Conservation (phyloP, 768 basidiomycete genomes). For the Strobilomyces dryophilus region DNA sequence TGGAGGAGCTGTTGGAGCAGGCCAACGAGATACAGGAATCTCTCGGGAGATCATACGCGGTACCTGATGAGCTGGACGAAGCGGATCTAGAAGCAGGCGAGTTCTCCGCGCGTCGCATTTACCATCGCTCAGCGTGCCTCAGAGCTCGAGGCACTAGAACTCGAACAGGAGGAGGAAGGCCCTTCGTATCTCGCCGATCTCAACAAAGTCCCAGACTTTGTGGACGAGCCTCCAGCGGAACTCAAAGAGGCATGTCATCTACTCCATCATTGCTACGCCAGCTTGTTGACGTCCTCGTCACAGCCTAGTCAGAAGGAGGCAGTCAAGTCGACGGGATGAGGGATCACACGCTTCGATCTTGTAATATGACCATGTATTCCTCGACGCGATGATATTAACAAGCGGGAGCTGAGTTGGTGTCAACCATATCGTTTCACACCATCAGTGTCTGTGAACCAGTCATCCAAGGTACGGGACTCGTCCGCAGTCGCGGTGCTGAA, state of each 20-base stretch:
- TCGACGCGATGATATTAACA: slow-evolving; percentile 3
- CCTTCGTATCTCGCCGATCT: slow-evolving; percentile 84
- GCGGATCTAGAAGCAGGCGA: slow-evolving; percentile 93
- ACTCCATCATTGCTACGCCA: neutral
- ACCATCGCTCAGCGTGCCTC: slow-evolving; percentile 5
- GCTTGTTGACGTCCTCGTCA: neutral
- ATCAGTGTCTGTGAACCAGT: slow-evolving; percentile 70
- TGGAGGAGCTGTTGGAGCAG: slow-evolving; percentile 96
- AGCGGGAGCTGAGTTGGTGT: slow-evolving; percentile 8
- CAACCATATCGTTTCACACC: slow-evolving; percentile 64
- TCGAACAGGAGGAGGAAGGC: slow-evolving; percentile 90
- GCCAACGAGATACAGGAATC: slow-evolving; percentile 98
- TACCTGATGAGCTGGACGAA: slow-evolving; percentile 97
- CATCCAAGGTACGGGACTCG: slow-evolving; percentile 56
- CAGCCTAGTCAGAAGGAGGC: slow-evolving; percentile 52
- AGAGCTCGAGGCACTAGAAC: slow-evolving; percentile 93
- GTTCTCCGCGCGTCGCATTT: slow-evolving; percentile 16
- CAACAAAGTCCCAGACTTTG: slow-evolving; percentile 86
- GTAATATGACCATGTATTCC: slow-evolving; percentile 15
- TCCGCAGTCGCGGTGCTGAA: slow-evolving; percentile 64
- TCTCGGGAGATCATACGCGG: slow-evolving; percentile 87
- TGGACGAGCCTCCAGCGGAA: slow-evolving; percentile 84
- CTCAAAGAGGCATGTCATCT: slow-evolving; percentile 47
- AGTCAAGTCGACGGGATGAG: slow-evolving; percentile 45
- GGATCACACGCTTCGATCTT: neutral